phyloP scores from a whole-genome alignment of 805 yeast genomes.

The Starmerella scarabaei region DNA sequence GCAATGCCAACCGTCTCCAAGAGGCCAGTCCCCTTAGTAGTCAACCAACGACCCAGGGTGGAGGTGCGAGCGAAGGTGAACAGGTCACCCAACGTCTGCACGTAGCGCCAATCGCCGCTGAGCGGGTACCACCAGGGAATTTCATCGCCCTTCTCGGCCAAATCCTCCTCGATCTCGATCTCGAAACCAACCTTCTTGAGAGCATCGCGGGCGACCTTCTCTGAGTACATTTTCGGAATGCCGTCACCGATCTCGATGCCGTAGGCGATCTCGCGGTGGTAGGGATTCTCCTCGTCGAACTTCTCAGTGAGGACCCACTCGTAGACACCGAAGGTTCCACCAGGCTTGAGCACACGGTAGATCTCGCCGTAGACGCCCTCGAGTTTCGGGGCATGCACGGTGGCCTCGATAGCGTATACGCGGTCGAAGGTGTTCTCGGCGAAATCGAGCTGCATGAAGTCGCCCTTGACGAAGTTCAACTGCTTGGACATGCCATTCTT shows the following conservation, averaged over 20 bases:
- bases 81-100: conserved; percentile 65
- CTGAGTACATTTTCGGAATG: conserved; percentile 89
- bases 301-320: conserved; percentile 98
- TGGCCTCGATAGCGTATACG: conserved; percentile 96
- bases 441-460: conserved; percentile 98
- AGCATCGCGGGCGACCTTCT: conserved; percentile 78
- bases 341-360: conserved; percentile 91
- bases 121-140: conserved; percentile 98
- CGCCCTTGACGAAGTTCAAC: conserved; percentile 85
- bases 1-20: conserved; percentile 79
- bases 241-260: conserved; percentile 99
- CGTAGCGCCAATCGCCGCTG: conserved; percentile 83
- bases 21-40: conserved; percentile 66
- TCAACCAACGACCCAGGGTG: conserved; percentile 67
- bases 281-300: conserved; percentile 74
- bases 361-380: conserved; percentile 94
- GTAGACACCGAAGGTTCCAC: conserved; percentile 94
- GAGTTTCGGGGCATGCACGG: conserved; percentile 92
- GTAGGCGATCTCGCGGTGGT: conserved; percentile 87
- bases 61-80: conserved; percentile 84
- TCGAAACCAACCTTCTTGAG: conserved; percentile 78
- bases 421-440: conserved; percentile 84
- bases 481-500: conserved; percentile 53
- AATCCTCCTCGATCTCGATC: conserved; percentile 58
- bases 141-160: conserved; percentile 69